phyloP scores from a whole-genome alignment of 139 green algal species.

The Nannochloris sp. region DNA sequence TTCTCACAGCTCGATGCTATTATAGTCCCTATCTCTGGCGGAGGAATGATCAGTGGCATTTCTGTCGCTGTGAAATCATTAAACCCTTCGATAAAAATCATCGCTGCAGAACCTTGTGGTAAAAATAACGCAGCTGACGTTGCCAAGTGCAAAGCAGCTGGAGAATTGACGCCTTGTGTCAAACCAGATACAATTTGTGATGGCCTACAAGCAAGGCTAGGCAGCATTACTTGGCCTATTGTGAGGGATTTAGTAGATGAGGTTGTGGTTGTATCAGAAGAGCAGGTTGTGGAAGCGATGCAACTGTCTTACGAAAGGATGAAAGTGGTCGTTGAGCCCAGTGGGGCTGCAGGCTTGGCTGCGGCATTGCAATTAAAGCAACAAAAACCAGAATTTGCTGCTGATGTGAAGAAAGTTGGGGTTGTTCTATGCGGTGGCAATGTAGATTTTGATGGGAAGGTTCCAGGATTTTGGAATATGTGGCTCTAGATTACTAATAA shows the following conservation, averaged over 20 bases:
- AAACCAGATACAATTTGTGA: constrained; percentile 73
- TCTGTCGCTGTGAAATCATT: constrained; percentile 63
- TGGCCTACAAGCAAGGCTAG: constrained; percentile 55
- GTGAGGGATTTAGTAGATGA: constrained; percentile 71
- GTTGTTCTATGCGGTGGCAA: constrained; percentile 78
- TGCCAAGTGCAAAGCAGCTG: constrained; percentile 38
- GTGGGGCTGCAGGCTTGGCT: constrained; percentile 65
- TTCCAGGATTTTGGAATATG: constrained; percentile 9
- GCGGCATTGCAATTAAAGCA: constrained; percentile 43
- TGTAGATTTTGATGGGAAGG: constrained; percentile 41
- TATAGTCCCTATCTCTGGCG: constrained; percentile 70
- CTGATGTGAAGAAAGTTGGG: constrained; percentile 39
- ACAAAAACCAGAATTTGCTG: background rate
- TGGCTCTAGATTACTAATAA: too few species aligned
- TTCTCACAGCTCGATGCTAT: constrained; percentile 41
- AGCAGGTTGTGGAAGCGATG: constrained; percentile 77
- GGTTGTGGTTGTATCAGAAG: constrained; percentile 55
- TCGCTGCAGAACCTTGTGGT: constrained; percentile 59
- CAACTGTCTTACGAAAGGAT: constrained; percentile 56
- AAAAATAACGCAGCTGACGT: constrained; percentile 39
- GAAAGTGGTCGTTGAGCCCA: constrained; percentile 82
- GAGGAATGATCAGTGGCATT: constrained; percentile 71
- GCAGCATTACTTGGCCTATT: constrained; percentile 72
- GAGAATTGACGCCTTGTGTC: constrained; percentile 31
- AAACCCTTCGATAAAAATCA: constrained; percentile 40